Conservation (phyloP, 192 early-diverging fungal genomes). For the Coemansia erecta region DNA sequence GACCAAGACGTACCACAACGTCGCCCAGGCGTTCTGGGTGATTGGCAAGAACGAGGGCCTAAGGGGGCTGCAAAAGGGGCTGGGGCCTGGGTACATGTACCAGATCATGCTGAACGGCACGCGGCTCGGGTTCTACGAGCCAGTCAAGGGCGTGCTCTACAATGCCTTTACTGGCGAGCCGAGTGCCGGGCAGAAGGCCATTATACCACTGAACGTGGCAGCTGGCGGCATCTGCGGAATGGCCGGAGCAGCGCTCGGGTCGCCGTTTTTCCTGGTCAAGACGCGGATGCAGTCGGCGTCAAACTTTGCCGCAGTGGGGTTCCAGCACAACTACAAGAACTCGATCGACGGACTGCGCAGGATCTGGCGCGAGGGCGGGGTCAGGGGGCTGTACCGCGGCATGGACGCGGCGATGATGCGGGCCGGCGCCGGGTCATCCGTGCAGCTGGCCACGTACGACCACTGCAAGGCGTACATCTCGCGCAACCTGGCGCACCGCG, state of each 20-base stretch:
- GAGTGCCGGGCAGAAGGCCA: slow-evolving; percentile 26
- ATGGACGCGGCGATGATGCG: slow-evolving; percentile 86
- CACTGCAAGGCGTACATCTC: slow-evolving; percentile 66
- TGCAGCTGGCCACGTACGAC: slow-evolving; percentile 91
- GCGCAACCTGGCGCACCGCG: slow-evolving; percentile 54
- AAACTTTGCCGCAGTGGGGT: slow-evolving; percentile 70
- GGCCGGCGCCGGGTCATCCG: slow-evolving; percentile 81
- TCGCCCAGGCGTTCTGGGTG: slow-evolving; percentile 70
- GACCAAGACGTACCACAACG: slow-evolving; percentile 68
- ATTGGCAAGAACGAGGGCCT: slow-evolving; percentile 83
- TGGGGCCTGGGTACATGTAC: slow-evolving; percentile 86
- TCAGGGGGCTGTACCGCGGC: slow-evolving; percentile 83
- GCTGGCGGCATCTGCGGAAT: slow-evolving; percentile 77
- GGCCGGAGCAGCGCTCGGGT: slow-evolving; percentile 76
- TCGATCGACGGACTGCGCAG: slow-evolving; percentile 61
- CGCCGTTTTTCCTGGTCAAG: slow-evolving; percentile 90
- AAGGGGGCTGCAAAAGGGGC: slow-evolving; percentile 81
- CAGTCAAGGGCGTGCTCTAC: slow-evolving; percentile 63
- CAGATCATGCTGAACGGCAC: slow-evolving; percentile 92
- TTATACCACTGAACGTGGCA: slow-evolving; percentile 62
- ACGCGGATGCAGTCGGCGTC: slow-evolving; percentile 80
- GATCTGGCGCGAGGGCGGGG: slow-evolving; percentile 69
- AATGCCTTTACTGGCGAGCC: slow-evolving; percentile 38
- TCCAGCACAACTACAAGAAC: slow-evolving; percentile 81
- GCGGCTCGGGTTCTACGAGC: slow-evolving; percentile 89